Conservation (phyloP, 306 rosid genomes). For the Begonia loranthoides region DNA sequence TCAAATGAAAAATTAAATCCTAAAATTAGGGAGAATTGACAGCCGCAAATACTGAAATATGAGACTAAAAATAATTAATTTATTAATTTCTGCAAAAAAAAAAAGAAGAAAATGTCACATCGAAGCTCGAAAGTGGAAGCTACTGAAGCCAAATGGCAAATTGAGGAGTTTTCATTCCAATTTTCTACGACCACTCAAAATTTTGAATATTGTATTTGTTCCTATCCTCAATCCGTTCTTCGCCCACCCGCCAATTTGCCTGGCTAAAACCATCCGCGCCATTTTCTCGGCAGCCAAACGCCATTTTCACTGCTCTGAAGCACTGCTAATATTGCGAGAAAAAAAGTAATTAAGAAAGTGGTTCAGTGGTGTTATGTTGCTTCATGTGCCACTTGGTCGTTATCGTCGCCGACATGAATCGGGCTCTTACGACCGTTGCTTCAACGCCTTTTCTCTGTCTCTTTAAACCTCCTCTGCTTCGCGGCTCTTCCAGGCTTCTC, state of each 20-base stretch:
- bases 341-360: not conserved
- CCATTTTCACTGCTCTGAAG: not conserved
- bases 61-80: too few relatives aligned
- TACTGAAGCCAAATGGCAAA: too few relatives aligned
- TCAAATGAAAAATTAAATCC: too few relatives aligned
- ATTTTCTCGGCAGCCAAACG: slow-evolving; percentile 23
- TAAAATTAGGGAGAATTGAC: too few relatives aligned
- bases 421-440: slow-evolving; percentile 14
- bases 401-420: slow-evolving; percentile 39
- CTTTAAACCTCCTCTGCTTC: slow-evolving; percentile 26
- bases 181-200: not conserved
- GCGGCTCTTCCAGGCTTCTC: slow-evolving; percentile 15
- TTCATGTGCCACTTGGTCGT: slow-evolving; percentile 43
- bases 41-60: too few relatives aligned
- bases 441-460: slow-evolving; percentile 15
- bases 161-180: not conserved
- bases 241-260: slow-evolving; percentile 12
- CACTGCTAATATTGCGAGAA: not conserved
- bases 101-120: too few relatives aligned
- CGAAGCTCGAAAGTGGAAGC: too few relatives aligned
- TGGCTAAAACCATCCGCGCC: slow-evolving; percentile 16
- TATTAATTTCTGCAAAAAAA: too few relatives aligned
- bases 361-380: slow-evolving; percentile 42
- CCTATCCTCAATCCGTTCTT: not conserved
- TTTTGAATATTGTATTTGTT: not conserved